Evolutionary conservation across 257 asterid genomes (phyloP).

Genomic region (Nyctanthes arbortristis): DNA sequence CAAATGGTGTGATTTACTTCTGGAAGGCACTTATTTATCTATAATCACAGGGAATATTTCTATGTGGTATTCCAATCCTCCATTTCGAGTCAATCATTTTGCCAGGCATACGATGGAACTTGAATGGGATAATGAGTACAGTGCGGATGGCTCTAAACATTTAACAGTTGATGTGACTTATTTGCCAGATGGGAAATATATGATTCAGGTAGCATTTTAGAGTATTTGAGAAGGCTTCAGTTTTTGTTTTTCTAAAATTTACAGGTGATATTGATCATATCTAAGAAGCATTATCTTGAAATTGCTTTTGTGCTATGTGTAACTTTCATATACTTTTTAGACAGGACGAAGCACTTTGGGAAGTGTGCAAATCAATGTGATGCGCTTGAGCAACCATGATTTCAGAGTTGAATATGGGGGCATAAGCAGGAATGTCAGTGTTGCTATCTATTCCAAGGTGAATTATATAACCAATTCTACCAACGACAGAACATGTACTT

Average conservation of each 20-base stretch:
- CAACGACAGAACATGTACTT: not conserved
- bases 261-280: conserved; percentile 4
- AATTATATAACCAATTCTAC: conserved; percentile 10
- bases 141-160: conserved; percentile 39
- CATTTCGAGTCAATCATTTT: conserved; percentile 76
- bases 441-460: conserved; percentile 82
- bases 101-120: conserved; percentile 64
- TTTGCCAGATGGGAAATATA: conserved; percentile 68
- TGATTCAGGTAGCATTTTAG: conserved; percentile 56
- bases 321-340: conserved; percentile 47
- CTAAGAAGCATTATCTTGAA: conserved; percentile 13
- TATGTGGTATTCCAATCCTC: conserved; percentile 80
- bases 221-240: conserved; percentile 18
- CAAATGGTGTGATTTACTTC: conserved; percentile 15
- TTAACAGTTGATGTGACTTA: conserved; percentile 48
- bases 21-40: conserved; percentile 21
- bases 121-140: conserved; percentile 72
- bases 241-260: conserved; percentile 6
- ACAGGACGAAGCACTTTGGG: conserved; percentile 52
- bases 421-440: conserved; percentile 62
- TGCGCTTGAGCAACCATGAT: conserved; percentile 52
- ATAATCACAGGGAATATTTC: conserved; percentile 57
- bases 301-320: conserved; percentile 19
- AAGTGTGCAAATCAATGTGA: conserved; percentile 55
- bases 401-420: conserved; percentile 83